Evolutionary conservation across 805 yeast genomes (phyloP), one percentile per base, ranked within the genome.

Genomic region (Metschnikowia santaceciliae): DNA sequence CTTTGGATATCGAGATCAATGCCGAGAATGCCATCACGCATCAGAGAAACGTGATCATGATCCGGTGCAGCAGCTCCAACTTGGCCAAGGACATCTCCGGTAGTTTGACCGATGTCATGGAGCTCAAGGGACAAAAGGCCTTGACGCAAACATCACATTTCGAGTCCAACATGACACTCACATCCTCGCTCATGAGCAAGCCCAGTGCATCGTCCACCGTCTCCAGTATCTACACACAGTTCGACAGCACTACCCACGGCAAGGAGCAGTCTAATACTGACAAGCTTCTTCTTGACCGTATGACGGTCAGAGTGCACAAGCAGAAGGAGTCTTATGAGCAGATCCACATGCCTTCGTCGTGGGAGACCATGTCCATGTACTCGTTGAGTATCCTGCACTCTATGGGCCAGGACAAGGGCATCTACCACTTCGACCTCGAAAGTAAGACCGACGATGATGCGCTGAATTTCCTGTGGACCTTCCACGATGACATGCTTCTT

Each of bases 361-460:
- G 78, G 78, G 64, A 71, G 39, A 68, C 74, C 8, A 55, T 74
- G 20, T 65, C 76, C 1, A 74, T 74, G 78, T 73, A 59, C 52
- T 51, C 65, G 14, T 61, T 73, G 49, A 61, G 60, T 22, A 55
- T 74, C 15, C 62, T 54, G 51, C 58, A 66, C 44, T 60, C 72
- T 1, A 49, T 65, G n/a, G 48, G 46, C 13, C 52, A 59, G 46
- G 59, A 58, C 10, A 56, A 57, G 20, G 63, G 58, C 43, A 66
- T 60, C 49, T 72, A 55, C 57, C 68, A 67, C 45, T 58, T 74
- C 20, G 61, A 55, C 11, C 58, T 73, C 30, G 54, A 54, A 15
- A 59, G 60, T n/a, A 55, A 53, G 20, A 51, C 42, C 4, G 53
- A 52, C 4, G 54, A 52, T 2, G 56, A 52, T 8, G 30, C 38